A percentile compares a stretch with the other conserved stretches of the same genome.
These are phyloP conservation scores for Luffa acutangula DNA, from an alignment of 306 rosid species.

Conservation along the genomic window DNA sequence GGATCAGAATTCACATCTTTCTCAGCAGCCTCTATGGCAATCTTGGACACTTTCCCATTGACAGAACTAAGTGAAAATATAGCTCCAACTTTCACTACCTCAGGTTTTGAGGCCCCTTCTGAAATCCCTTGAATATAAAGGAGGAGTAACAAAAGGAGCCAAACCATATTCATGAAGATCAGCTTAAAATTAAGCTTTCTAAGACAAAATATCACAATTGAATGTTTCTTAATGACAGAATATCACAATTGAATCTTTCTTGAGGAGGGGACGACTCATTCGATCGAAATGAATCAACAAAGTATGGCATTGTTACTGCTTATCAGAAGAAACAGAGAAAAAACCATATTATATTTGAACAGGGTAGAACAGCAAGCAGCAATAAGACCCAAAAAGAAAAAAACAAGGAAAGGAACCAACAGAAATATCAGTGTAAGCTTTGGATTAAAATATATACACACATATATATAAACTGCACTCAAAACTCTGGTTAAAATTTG, in stretches of 20 bases:
- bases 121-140: conserved; percentile 17
- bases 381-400: not conserved
- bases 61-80: conserved; percentile 24
- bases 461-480: not conserved
- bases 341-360: not conserved
- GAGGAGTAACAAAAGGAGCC: conserved; percentile 21
- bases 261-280: not conserved
- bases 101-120: conserved; percentile 25
- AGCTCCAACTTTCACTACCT: conserved; percentile 36
- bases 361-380: not conserved
- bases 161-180: conserved; percentile 18
- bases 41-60: conserved; percentile 33
- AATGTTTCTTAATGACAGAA: not conserved
- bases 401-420: not conserved
- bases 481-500: not conserved
- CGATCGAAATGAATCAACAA: not conserved
- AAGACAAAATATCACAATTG: not conserved
- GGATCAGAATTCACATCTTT: conserved; percentile 41
- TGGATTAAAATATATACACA: not conserved
- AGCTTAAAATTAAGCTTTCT: not conserved
- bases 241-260: not conserved
- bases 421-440: not conserved
- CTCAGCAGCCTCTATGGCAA: conserved; percentile 40
- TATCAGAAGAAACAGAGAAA: not conserved
- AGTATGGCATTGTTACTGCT: not conserved